Evolutionary conservation across 192 early-diverging fungal species (phyloP), one percentile per base, ranked within the genome.

Genomic region (Powellomyces hirtus): DNA sequence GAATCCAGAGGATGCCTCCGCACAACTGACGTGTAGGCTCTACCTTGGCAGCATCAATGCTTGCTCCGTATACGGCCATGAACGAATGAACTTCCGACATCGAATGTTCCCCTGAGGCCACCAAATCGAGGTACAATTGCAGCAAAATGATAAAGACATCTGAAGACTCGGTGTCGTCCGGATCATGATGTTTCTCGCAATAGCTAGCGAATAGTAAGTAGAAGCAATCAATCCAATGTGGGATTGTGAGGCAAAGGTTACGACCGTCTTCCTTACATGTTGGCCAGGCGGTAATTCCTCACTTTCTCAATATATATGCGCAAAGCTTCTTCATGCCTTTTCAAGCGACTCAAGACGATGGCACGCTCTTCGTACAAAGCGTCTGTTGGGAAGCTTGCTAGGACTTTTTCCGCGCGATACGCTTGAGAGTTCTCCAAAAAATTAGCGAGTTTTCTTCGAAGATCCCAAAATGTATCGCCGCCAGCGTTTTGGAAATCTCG

Each of bases 291-390:
- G 66, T 87, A 86, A 68, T 89, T 89, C 20, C 79, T 72, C 27
- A 98, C 77, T 58, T 89, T 89, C 72, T 90, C 90, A 14, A 95
- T 89, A 70, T 91, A 89, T 62, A 96, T 86, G 45, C 81, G 73
- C 27, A 98, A 76, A 3, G 94, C 91, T 62, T 98, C 92, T 56
- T 89, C 89, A 60, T 96, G 93, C 49, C 90, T 88, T 10, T 89
- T 90, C 57, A 97, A 86, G 44, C 90, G 78, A 67, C 90, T 87
- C 5, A 97, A 79, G 10, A 96, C 76, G 33, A 91, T 78, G 0
- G 90, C 90, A 7, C 91, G 80, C 73, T 95, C 95, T 68, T 93
- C 90, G 68, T 84, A 91, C 38, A 94, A 80, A 35, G 77, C 90
- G 73, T 90, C 89, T 22, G 85, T 81, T 4, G 92, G 95, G 24